A percentile compares a stretch with the other conserved stretches of the same genome.
These are phyloP conservation scores for Avicennia marina DNA, from an alignment of 257 asterid genomes.

Conservation along the genomic window DNA sequence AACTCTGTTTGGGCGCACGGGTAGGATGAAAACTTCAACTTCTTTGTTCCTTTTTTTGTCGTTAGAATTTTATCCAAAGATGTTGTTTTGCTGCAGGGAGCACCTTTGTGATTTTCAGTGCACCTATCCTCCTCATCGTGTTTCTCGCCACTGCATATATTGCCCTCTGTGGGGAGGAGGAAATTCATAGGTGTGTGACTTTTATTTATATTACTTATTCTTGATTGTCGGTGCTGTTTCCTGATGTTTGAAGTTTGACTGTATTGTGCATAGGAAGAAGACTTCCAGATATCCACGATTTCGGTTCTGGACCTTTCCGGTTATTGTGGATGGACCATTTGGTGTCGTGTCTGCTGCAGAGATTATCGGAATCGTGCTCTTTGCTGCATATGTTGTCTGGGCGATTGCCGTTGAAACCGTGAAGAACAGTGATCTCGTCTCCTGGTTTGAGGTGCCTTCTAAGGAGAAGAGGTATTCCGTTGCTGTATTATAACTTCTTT, in stretches of 20 bases:
- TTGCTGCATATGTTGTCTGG: constrained; percentile 51
- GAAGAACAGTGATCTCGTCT: constrained; percentile 25
- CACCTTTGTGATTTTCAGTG: constrained; percentile 50
- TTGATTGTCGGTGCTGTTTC: not conserved
- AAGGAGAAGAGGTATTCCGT: constrained; percentile 34
- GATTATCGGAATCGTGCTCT: constrained; percentile 56
- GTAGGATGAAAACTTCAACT: constrained; percentile 21
- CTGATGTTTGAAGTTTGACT: not conserved
- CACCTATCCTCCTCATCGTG: constrained; percentile 59
- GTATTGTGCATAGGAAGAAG: constrained; percentile 35
- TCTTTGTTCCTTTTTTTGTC: not conserved
- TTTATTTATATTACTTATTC: not conserved
- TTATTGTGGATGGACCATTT: constrained; percentile 75
- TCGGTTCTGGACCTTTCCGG: constrained; percentile 80
- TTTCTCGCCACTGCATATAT: constrained; percentile 52
- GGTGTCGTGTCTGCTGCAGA: constrained; percentile 94
- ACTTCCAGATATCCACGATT: constrained; percentile 31
- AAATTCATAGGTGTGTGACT: constrained; percentile 30
- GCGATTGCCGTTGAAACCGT: constrained; percentile 40
- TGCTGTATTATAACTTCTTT: not conserved
- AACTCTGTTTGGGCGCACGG: constrained; percentile 45
- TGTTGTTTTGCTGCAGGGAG: constrained; percentile 43
- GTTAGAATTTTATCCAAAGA: not conserved
- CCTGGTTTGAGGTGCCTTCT: constrained; percentile 28
- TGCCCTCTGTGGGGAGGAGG: constrained; percentile 42